These are phyloP conservation scores for Pseudogymnoascus pannorum DNA, from an alignment of 2,329 filamentous ascomycete genomes.

Conservation along the genomic window DNA sequence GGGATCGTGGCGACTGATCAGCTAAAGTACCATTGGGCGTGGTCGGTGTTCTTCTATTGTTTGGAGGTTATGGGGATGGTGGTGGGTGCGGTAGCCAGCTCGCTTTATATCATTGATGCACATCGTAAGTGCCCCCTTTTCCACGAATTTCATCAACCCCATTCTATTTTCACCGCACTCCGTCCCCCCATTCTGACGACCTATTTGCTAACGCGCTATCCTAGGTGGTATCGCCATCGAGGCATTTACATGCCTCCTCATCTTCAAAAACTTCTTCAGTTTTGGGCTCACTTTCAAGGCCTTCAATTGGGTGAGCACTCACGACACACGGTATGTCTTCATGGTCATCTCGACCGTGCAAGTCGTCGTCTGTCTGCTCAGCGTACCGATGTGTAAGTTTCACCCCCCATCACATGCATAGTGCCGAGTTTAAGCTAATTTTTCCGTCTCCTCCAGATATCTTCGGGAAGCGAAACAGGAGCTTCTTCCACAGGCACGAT, in stretches of 20 bases:
- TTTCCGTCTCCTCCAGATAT: conserved; percentile 52
- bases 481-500: conserved; percentile 69
- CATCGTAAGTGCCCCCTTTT: conserved; percentile 55
- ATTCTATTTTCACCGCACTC: neutral
- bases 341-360: conserved; percentile 69
- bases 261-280: conserved; percentile 93
- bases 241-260: conserved; percentile 79
- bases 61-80: conserved; percentile 87
- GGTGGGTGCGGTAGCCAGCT: conserved; percentile 76
- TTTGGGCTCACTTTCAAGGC: conserved; percentile 79
- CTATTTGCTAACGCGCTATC: neutral
- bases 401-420: neutral
- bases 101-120: conserved; percentile 86
- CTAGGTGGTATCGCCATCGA: conserved; percentile 76
- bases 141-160: conserved; percentile 10
- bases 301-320: conserved; percentile 65
- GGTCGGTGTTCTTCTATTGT: conserved; percentile 70
- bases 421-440: conserved; percentile 12
- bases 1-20: conserved; percentile 63
- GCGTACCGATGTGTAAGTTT: conserved; percentile 70
- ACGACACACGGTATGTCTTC: conserved; percentile 57
- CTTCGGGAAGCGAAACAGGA: conserved; percentile 69
- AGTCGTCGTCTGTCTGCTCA: conserved; percentile 65
- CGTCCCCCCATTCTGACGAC: neutral
- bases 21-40: conserved; percentile 58